These are phyloP conservation scores for Neurospora terricola DNA, from an alignment of 495 filamentous ascomycete genomes.

Conservation along the genomic window DNA sequence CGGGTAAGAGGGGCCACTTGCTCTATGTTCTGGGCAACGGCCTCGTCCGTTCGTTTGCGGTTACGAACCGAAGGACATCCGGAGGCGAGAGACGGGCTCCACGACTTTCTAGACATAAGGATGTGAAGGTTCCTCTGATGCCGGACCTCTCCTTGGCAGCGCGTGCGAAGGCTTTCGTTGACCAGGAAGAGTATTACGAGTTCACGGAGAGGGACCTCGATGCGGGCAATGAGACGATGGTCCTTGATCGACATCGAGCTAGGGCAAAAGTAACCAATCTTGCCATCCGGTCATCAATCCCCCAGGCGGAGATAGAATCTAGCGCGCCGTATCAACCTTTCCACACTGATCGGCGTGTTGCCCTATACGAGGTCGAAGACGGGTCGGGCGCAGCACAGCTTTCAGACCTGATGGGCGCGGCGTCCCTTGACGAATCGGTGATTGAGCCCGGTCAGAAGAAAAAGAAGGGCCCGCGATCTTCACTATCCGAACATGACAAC, in stretches of 20 bases:
- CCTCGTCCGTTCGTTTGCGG: conserved; percentile 56
- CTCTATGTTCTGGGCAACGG: conserved; percentile 49
- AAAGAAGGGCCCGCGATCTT: conserved; percentile 4
- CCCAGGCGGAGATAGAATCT: conserved; percentile 86
- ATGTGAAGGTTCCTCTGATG: conserved; percentile 53
- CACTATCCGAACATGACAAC: neutral
- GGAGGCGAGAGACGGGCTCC: conserved; percentile 28
- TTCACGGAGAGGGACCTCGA: conserved; percentile 35
- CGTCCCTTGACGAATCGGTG: conserved; percentile 19
- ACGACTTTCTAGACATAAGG: conserved; percentile 45
- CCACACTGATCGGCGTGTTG: conserved; percentile 74
- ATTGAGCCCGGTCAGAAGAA: conserved; percentile 8
- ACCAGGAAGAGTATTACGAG: conserved; percentile 39
- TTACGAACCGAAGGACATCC: conserved; percentile 38
- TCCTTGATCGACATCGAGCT: conserved; percentile 24
- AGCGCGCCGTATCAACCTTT: conserved; percentile 86
- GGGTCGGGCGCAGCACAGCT: conserved; percentile 15
- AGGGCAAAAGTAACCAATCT: conserved; percentile 20
- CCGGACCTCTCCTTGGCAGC: conserved; percentile 39
- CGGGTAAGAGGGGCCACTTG: conserved; percentile 40
- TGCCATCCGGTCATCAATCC: conserved; percentile 47
- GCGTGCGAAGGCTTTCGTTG: conserved; percentile 33
- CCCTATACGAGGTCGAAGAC: conserved; percentile 48
- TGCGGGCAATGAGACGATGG: conserved; percentile 30
- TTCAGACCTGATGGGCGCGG: conserved; percentile 19